A percentile compares a stretch with the other conserved stretches of the same genome.
Conservation (phyloP, 176 grass and related monocot species). For the Ensete glaucum region DNA sequence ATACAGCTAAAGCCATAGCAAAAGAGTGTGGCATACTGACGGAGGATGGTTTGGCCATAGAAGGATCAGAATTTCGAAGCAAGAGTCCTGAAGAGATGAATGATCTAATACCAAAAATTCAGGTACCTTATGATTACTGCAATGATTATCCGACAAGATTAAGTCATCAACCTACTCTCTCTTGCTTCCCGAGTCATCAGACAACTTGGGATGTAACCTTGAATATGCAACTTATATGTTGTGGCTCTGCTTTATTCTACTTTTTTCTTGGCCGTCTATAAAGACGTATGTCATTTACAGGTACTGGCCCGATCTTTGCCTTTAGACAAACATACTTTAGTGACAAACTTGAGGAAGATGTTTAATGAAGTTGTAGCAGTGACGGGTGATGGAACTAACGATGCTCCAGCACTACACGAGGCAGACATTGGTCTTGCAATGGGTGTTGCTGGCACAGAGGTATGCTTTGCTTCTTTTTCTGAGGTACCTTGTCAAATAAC, state of each 20-base stretch:
- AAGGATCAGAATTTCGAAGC: conserved; percentile 64
- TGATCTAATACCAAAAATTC: conserved; percentile 77
- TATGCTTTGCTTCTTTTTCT: conserved; percentile 6
- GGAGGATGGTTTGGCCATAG: conserved; percentile 70
- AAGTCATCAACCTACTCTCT: neutral
- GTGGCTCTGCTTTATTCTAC: neutral
- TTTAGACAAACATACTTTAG: conserved; percentile 79
- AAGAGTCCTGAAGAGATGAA: conserved; percentile 80
- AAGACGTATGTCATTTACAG: conserved; percentile 20
- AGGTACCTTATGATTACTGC: conserved; percentile 19
- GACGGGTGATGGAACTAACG: conserved; percentile 84
- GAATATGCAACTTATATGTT: neutral
- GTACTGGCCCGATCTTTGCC: conserved; percentile 90
- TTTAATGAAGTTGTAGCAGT: conserved; percentile 78
- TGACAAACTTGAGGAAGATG: conserved; percentile 74
- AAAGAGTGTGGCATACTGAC: conserved; percentile 90
- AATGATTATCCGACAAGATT: neutral
- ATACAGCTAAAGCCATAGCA: conserved; percentile 84
- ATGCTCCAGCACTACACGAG: conserved; percentile 89
- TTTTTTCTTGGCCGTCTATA: neutral
- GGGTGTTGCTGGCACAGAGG: conserved; percentile 92
- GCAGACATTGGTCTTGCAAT: conserved; percentile 88
- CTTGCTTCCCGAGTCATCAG: neutral
- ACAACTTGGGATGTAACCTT: neutral
- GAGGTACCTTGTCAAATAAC: neutral